Percentiles rank a stretch among this genome's conserved stretches.
These are phyloP conservation scores for Citrus hindsii DNA, from an alignment of 345 rosid species.

Conservation along the genomic window DNA sequence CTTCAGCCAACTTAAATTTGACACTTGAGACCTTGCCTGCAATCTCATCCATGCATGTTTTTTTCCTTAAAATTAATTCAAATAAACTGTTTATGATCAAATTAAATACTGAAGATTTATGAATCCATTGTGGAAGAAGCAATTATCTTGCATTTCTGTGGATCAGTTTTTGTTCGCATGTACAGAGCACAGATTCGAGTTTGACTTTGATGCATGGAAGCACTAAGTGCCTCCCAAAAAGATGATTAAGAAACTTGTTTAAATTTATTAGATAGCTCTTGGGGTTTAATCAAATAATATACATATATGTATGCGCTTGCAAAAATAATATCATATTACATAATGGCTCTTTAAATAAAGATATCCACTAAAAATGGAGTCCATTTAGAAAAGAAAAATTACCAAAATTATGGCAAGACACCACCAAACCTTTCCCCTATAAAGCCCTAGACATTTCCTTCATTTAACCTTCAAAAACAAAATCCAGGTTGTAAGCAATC, in stretches of 20 bases:
- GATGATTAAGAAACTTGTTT: background rate
- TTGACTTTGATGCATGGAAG: background rate
- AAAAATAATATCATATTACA: too few relatives aligned
- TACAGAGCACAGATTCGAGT: background rate
- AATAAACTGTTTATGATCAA: too few relatives aligned
- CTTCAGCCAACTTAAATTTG: background rate
- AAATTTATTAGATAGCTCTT: too few relatives aligned
- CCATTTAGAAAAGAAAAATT: too few relatives aligned
- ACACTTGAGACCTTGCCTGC: background rate
- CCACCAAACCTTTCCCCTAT: background rate
- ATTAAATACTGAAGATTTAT: background rate
- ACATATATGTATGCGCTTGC: too few relatives aligned
- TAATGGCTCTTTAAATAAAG: background rate
- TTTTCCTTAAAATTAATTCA: too few relatives aligned
- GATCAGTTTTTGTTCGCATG: background rate
- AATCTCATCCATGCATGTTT: background rate
- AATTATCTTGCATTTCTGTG: background rate
- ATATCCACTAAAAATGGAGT: background rate
- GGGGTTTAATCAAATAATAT: background rate
- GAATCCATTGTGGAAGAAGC: background rate
- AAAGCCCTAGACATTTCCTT: background rate
- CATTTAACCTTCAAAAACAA: background rate
- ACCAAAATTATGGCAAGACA: background rate
- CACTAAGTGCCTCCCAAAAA: background rate
- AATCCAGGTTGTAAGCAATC: background rate